Conservation (phyloP, 169 alveolate genomes). For the Cryptosporidium parvum region DNA sequence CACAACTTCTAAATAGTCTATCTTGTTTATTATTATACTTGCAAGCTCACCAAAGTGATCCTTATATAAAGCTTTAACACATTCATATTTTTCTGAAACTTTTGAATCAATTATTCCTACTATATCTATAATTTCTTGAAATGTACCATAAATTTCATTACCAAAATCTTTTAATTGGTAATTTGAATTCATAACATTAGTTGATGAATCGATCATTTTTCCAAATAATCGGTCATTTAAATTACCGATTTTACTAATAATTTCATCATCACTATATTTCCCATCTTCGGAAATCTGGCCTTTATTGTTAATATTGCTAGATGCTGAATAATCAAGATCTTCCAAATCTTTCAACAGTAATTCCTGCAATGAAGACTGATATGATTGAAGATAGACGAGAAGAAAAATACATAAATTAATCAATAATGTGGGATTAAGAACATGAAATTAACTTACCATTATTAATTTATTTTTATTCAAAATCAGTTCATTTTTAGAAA, state of each 20-base stretch:
- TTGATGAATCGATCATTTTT: not conserved
- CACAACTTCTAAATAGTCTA: slow-evolving; percentile 89
- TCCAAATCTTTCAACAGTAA: slow-evolving; percentile 36
- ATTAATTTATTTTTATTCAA: not conserved
- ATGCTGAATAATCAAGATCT: slow-evolving; percentile 15
- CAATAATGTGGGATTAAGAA: not conserved
- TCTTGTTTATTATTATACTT: slow-evolving; percentile 87
- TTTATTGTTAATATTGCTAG: not conserved
- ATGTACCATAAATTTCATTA: not conserved
- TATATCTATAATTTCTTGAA: slow-evolving; percentile 49
- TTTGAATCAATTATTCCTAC: slow-evolving; percentile 21
- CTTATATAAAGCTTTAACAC: slow-evolving; percentile 86
- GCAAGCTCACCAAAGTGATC: slow-evolving; percentile 89
- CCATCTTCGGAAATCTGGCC: not conserved
- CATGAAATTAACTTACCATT: slow-evolving; percentile 35
- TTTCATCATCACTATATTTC: not conserved
- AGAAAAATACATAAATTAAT: not conserved
- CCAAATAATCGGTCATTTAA: not conserved
- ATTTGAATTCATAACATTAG: not conserved
- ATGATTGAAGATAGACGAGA: not conserved
- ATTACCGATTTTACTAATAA: not conserved
- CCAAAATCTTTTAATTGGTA: not conserved
- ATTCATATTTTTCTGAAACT: slow-evolving; percentile 8
- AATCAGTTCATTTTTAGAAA: not conserved
- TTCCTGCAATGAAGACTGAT: slow-evolving; percentile 42